Evolutionary conservation across 2,329 filamentous ascomycete species (phyloP).

Genomic region (Aspergillus caelatus): DNA sequence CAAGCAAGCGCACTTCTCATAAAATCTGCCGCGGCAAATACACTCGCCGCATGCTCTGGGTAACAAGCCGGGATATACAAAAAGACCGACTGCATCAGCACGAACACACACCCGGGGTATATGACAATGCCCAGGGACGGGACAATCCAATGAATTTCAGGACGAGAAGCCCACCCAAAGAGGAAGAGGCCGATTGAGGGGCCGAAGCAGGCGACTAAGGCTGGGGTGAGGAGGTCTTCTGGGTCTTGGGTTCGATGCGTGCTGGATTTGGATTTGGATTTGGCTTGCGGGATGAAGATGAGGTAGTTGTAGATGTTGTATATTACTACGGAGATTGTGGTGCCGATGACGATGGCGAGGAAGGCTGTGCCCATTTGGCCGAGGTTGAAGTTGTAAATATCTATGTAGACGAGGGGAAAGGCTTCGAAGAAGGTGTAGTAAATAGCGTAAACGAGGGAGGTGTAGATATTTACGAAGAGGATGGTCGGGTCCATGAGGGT

Average conservation of each 20-base stretch:
- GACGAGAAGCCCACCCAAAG: constrained; percentile 33
- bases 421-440: constrained; percentile 64
- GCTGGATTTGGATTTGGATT: neutral
- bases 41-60: constrained; percentile 29
- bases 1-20: constrained; percentile 34
- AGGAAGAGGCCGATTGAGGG: constrained; percentile 45
- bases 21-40: constrained; percentile 40
- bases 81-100: constrained; percentile 46
- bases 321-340: constrained; percentile 52
- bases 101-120: constrained; percentile 38
- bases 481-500: constrained; percentile 65
- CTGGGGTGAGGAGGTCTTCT: constrained; percentile 57
- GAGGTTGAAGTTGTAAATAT: constrained; percentile 60
- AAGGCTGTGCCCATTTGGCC: constrained; percentile 63
- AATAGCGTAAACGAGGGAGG: constrained; percentile 57
- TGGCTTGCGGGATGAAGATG: constrained; percentile 49
- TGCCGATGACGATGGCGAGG: constrained; percentile 59
- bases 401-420: constrained; percentile 66
- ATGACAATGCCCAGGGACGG: constrained; percentile 42
- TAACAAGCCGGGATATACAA: constrained; percentile 35
- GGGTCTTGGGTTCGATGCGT: constrained; percentile 24
- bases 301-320: constrained; percentile 58
- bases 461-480: constrained; percentile 64
- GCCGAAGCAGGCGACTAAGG: constrained; percentile 55
- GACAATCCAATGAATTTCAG: constrained; percentile 34